These are phyloP conservation scores for Begonia loranthoides DNA, from an alignment of 306 rosid genomes.

Conservation along the genomic window DNA sequence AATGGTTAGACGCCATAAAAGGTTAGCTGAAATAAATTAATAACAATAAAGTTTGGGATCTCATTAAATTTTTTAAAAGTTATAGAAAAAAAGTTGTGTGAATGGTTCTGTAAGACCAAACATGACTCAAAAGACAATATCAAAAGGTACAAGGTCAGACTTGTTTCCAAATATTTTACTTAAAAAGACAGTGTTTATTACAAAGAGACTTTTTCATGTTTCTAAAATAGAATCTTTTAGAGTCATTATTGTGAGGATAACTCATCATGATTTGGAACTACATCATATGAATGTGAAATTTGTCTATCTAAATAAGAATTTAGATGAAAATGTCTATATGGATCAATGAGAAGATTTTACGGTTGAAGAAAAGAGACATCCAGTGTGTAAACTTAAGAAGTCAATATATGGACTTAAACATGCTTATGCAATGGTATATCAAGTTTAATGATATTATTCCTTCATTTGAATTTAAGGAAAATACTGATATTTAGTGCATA, in stretches of 20 bases:
- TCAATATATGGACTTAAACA: slow-evolving; percentile 6
- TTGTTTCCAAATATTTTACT: not conserved
- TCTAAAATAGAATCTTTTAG: slow-evolving; percentile 1
- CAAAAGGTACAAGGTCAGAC: not conserved
- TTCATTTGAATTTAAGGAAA: slow-evolving; percentile 5
- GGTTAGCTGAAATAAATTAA: not conserved
- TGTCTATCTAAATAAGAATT: not conserved
- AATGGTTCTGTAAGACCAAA: not conserved
- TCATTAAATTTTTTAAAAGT: not conserved
- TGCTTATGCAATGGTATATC: not conserved
- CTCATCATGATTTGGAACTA: slow-evolving; percentile 3
- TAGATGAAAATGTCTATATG: not conserved
- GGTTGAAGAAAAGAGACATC: not conserved
- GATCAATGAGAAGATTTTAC: not conserved
- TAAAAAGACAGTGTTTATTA: not conserved
- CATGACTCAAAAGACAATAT: slow-evolving; percentile 1
- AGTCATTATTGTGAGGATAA: not conserved
- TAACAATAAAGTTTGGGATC: not conserved
- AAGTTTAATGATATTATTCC: too few relatives aligned
- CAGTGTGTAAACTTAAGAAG: not conserved
- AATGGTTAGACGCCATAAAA: not conserved
- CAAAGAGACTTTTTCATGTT: not conserved
- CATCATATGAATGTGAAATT: slow-evolving; percentile 1
- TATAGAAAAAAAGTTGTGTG: not conserved
- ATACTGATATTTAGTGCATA: slow-evolving; percentile 1